Evolutionary conservation across 1,139 yeast species (phyloP).

Genomic region (Trichomonascaceae sp.): DNA sequence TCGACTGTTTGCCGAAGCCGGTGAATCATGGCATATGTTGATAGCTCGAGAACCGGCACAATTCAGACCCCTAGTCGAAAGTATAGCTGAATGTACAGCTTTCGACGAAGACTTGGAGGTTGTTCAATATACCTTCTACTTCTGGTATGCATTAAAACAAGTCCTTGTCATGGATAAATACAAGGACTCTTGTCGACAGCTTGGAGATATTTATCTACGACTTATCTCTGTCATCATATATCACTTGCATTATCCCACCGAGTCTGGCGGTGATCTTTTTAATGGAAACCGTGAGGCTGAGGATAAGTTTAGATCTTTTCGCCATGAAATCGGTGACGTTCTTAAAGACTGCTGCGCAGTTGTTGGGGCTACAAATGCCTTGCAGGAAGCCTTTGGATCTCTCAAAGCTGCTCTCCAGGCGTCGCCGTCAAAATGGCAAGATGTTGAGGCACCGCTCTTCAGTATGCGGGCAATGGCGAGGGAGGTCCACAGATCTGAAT

Average conservation of each 20-base stretch:
- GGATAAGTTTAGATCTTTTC: conserved; percentile 86
- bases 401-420: conserved; percentile 40
- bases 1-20: conserved; percentile 82
- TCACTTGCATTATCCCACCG: conserved; percentile 72
- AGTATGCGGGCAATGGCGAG: conserved; percentile 93
- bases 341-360: conserved; percentile 91
- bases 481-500: conserved; percentile 68
- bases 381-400: conserved; percentile 54
- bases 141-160: conserved; percentile 83
- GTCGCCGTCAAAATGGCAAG: conserved; percentile 58
- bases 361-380: conserved; percentile 67
- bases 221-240: conserved; percentile 62
- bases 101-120: conserved; percentile 79
- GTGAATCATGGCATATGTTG: conserved; percentile 90
- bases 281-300: conserved; percentile 71
- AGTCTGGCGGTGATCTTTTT: conserved; percentile 38
- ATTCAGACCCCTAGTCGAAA: conserved; percentile 71
- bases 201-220: conserved; percentile 55
- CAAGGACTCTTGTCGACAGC: conserved; percentile 50
- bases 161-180: conserved; percentile 58
- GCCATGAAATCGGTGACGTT: conserved; percentile 97
- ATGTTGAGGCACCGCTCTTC: conserved; percentile 84
- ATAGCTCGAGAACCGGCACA: conserved; percentile 67
- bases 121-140: conserved; percentile 83
- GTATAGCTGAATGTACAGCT: conserved; percentile 56